phyloP scores from a whole-genome alignment of 495 filamentous ascomycete species.

The Ramalina intermedia region DNA sequence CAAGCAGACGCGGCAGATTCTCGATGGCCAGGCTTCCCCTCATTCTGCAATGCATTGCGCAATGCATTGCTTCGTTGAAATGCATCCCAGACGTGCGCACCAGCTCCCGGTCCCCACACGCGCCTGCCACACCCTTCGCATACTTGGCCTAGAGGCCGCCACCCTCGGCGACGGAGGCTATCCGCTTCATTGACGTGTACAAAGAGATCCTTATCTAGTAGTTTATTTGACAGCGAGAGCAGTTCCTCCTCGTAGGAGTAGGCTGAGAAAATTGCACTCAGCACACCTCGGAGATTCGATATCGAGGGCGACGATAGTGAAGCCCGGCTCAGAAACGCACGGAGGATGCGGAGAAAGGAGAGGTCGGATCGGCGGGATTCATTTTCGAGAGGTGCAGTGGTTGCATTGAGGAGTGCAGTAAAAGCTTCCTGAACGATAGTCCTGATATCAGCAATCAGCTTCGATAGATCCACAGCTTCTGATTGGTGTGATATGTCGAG shows the following conservation, averaged over 20 bases:
- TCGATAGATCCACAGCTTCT: conserved; percentile 6
- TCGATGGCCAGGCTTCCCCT: neutral
- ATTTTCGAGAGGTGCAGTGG: conserved; percentile 23
- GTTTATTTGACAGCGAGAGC: conserved; percentile 64
- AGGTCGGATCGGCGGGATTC: conserved; percentile 38
- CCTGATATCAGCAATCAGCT: conserved; percentile 52
- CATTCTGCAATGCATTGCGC: conserved; percentile 28
- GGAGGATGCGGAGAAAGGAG: conserved; percentile 79
- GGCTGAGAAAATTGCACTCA: conserved; percentile 81
- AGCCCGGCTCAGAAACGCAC: conserved; percentile 77
- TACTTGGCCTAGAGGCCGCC: conserved; percentile 70
- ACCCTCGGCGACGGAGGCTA: conserved; percentile 67
- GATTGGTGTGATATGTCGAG: neutral
- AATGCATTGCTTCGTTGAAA: conserved; percentile 53
- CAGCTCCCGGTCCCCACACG: conserved; percentile 81
- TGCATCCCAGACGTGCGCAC: conserved; percentile 60
- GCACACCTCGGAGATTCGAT: conserved; percentile 69
- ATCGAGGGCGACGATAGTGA: conserved; percentile 70
- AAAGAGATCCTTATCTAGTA: conserved; percentile 84
- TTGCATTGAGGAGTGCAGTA: conserved; percentile 67
- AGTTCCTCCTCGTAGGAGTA: conserved; percentile 90
- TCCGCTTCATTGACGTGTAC: conserved; percentile 64
- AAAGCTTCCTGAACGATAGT: conserved; percentile 79
- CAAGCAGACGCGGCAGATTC: neutral
- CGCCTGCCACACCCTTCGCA: conserved; percentile 76